Evolutionary conservation across 2,329 filamentous ascomycete species (phyloP).

Genomic region (Ophiostoma sp.): DNA sequence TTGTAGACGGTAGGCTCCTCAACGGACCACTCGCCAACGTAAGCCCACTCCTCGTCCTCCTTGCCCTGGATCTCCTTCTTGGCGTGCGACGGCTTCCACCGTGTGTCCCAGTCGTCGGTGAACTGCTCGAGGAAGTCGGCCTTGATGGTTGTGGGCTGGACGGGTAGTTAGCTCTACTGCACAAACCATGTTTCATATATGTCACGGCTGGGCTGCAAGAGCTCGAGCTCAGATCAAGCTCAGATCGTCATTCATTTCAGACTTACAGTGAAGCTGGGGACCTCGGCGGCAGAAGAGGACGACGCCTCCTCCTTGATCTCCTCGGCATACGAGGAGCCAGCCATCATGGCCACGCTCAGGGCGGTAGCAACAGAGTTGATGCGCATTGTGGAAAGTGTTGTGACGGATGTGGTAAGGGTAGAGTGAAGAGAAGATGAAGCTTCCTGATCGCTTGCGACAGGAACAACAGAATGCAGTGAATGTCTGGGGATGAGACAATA

Average conservation of each 20-base stretch:
- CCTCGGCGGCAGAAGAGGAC: slow-evolving; percentile 52
- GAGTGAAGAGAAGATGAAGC: slow-evolving; percentile 7
- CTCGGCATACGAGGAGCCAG: slow-evolving; percentile 64
- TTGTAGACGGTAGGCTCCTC: slow-evolving; percentile 89
- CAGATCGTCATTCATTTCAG: not conserved
- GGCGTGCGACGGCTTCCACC: slow-evolving; percentile 92
- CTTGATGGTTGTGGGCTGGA: slow-evolving; percentile 78
- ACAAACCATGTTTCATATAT: not conserved
- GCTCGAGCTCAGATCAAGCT: not conserved
- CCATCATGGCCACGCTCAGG: slow-evolving; percentile 67
- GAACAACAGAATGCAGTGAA: not conserved
- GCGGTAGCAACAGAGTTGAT: slow-evolving; percentile 73
- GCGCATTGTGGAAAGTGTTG: slow-evolving; percentile 58
- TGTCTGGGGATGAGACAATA: not conserved
- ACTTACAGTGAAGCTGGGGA: slow-evolving; percentile 85
- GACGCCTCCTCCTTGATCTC: slow-evolving; percentile 50
- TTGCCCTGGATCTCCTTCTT: slow-evolving; percentile 82
- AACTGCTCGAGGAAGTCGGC: slow-evolving; percentile 98
- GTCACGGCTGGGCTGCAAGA: not conserved
- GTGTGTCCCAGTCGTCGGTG: slow-evolving; percentile 86
- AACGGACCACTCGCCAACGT: slow-evolving; percentile 92
- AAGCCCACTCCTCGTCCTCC: slow-evolving; percentile 84
- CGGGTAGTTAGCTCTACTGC: slow-evolving; percentile 13
- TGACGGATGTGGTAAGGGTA: not conserved
- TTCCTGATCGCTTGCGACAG: slow-evolving; percentile 9